Percentiles rank a stretch among this genome's conserved stretches.
Evolutionary conservation across 768 basidiomycete genomes (phyloP).

Genomic region (Calvatia gigantea): DNA sequence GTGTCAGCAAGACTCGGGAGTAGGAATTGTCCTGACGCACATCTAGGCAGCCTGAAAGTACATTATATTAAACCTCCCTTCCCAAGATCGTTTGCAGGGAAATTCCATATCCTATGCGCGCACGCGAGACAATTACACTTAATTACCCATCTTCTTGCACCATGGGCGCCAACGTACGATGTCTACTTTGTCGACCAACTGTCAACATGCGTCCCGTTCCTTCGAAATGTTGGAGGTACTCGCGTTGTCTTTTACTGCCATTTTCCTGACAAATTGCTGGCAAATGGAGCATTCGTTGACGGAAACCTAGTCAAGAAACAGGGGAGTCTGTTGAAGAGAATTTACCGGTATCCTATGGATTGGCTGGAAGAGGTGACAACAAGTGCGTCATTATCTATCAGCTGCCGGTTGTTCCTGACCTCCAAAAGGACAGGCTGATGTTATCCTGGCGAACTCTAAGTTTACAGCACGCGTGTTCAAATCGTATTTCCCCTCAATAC

Average conservation of each 20-base stretch:
- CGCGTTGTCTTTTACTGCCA: constrained; percentile 97
- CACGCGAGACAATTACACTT: constrained; percentile 88
- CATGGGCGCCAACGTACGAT: constrained; percentile 55
- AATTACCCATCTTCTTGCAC: constrained; percentile 55
- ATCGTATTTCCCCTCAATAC: constrained; percentile 69
- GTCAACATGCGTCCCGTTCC: constrained; percentile 84
- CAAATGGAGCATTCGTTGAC: constrained; percentile 64
- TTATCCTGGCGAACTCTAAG: constrained; percentile 86
- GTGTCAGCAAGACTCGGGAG: constrained; percentile 16
- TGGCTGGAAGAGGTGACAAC: constrained; percentile 88
- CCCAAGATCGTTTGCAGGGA: constrained; percentile 75
- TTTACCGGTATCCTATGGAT: constrained; percentile 91
- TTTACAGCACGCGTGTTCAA: constrained; percentile 86
- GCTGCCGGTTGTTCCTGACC: neutral
- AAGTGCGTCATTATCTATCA: constrained; percentile 41
- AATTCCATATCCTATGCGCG: constrained; percentile 86
- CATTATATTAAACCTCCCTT: constrained; percentile 71
- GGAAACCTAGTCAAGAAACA: constrained; percentile 40
- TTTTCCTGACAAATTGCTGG: constrained; percentile 93
- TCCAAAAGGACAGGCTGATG: constrained; percentile 75
- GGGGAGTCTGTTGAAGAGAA: constrained; percentile 53
- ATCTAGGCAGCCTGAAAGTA: constrained; percentile 73
- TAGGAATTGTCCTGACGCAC: neutral
- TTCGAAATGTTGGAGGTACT: constrained; percentile 62
- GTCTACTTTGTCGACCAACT: constrained; percentile 95